Base-by-base conservation (phyloP, 1,284 basidiomycete species). In the Ceratobasidium sp. region DNA sequence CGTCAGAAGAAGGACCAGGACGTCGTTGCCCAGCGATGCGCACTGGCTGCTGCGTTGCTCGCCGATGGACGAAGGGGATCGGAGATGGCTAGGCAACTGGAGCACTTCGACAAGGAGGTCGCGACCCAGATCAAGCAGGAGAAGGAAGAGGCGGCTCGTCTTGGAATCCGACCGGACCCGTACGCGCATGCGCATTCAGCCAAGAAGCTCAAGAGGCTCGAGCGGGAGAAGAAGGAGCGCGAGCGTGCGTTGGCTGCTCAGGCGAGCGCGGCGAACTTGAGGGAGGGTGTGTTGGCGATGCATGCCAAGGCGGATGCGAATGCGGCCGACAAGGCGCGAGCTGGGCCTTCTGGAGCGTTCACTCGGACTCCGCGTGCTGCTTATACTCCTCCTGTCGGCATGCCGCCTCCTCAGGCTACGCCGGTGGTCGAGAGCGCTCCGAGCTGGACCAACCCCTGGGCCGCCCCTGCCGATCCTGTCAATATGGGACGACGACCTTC, bases 1-100 rank as follows among this genome's bases (percentile, higher is more conserved):
- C 67, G 67, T 56, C 67, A 71, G 33, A 71, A 71, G 67, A 71
- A 71, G 56, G 67, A 71, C 45, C 67, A 71, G 56, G 67, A 71
- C 17, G 51, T 71, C n/a, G 67, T 71, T 22, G 67, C 67, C 36
- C 67, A 56, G 54, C 67, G 67, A 45, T 71, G 67, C 44, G 67
- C 67, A 15, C 44, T 71, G 24, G 67, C 67, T 31, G 67, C 67
- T 29, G 36, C 67, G 31, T 44, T 71, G 22, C 67, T 71, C 44
- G 67, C 67, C 67, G 67, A 71, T 7, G 67, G 67, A 24, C 67
- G 67, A 31, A 41, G 67, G 33, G 67, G 67, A 24, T 71, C 67
- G 11, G 67, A 71, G 44, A 71, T 71, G 67, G 36, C 67, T 4
- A 41, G 67, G 41, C 53, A 71, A 31, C 56, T 71, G 41, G 67